phyloP scores from a whole-genome alignment of 202 grass and related monocot genomes.

The Panicum hallii region DNA sequence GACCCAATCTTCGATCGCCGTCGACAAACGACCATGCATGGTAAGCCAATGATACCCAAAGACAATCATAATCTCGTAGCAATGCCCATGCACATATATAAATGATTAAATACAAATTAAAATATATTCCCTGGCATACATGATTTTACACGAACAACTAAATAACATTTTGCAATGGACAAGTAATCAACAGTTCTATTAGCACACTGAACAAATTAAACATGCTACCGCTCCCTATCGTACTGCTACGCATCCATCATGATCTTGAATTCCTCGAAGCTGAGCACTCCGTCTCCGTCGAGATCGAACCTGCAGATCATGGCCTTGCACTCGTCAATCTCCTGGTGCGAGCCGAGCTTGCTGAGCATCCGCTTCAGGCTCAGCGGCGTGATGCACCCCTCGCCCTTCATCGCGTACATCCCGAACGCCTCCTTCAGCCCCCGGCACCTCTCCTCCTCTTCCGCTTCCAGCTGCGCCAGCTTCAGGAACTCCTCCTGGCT shows the following conservation, averaged over 20 bases:
- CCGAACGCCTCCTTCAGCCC: constrained; percentile 51
- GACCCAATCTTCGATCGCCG: no score
- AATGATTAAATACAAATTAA: neutral
- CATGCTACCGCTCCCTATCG: neutral
- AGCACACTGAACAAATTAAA: neutral
- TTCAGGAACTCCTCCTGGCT: constrained; percentile 54
- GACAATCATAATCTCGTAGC: no score
- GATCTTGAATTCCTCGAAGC: constrained; percentile 66
- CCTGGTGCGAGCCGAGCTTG: constrained; percentile 43
- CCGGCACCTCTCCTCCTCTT: constrained; percentile 24
- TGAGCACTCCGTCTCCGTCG: constrained; percentile 68
- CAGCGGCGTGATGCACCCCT: constrained; percentile 58
- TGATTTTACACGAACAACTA: no score
- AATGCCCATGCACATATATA: neutral
- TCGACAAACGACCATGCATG: no score
- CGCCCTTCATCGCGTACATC: constrained; percentile 57
- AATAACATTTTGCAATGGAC: neutral
- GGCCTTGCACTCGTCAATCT: constrained; percentile 51
- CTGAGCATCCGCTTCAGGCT: constrained; percentile 56
- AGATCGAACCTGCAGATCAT: constrained; percentile 77
- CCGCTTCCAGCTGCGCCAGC: constrained; percentile 4
- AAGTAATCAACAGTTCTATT: neutral
- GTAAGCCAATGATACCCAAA: no score
- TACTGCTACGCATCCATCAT: constrained; percentile 57
- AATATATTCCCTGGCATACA: neutral